Percentiles rank a stretch among this genome's conserved stretches.
phyloP scores from a whole-genome alignment of 257 asterid species.

The Solanum pennellii region DNA sequence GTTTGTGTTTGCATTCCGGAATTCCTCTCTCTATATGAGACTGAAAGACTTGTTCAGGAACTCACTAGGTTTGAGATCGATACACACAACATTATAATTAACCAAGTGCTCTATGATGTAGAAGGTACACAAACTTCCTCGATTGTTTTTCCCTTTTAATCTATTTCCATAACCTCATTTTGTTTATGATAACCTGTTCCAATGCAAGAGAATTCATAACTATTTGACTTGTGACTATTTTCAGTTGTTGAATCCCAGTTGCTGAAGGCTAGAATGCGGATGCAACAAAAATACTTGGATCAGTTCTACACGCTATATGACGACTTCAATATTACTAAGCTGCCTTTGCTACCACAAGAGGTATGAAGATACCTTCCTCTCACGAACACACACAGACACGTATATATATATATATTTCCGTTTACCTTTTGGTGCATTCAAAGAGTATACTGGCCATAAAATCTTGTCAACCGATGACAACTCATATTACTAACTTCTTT shows the following conservation, averaged over 20 bases:
- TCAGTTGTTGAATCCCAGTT: constrained; percentile 73
- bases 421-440: not conserved
- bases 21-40: constrained; percentile 89
- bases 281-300: constrained; percentile 89
- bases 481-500: not conserved
- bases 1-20: constrained; percentile 96
- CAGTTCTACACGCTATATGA: constrained; percentile 88
- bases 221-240: not conserved
- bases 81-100: constrained; percentile 86
- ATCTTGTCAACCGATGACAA: not conserved
- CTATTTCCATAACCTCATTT: not conserved
- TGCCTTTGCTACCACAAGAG: constrained; percentile 95
- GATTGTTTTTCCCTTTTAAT: not conserved
- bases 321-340: constrained; percentile 85
- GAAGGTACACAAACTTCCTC: constrained; percentile 45
- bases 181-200: not conserved
- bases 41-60: constrained; percentile 94
- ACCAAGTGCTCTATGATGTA: constrained; percentile 88
- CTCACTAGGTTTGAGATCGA: constrained; percentile 94
- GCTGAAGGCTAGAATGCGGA: constrained; percentile 83
- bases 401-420: not conserved
- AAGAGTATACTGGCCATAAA: not conserved
- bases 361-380: constrained; percentile 16
- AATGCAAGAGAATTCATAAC: not conserved
- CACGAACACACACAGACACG: not conserved